Base-by-base conservation (phyloP, 2,329 filamentous ascomycete genomes). In the Aaosphaeria arxii region DNA sequence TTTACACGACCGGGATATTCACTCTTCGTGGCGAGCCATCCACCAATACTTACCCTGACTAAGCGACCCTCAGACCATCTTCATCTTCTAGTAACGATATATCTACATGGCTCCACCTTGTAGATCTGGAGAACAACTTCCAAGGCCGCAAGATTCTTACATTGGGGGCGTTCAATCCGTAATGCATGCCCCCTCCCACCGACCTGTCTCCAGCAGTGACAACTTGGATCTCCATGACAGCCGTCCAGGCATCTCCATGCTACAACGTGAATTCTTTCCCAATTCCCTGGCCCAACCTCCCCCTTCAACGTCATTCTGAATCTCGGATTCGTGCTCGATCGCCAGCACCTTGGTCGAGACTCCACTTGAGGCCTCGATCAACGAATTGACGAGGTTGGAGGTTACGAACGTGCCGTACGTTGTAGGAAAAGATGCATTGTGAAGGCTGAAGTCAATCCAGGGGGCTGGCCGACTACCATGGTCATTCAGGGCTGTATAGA, bases 301-400 rank as follows among this genome's bases (percentile, higher is more conserved):
- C 44, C 38, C 46, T 47, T 53, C 51, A 50, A 67, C 63, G 63
- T 67, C 64, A 68, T 60, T 31, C 38, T 43, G 47, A 44, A 52
- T 57, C 48, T 56, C 53, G 36, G 45, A 47, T 49, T 42, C 46
- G 46, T 42, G 13, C 40, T 50, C 55, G 61, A 63, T 64, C 41
- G 29, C 43, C 35, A 52, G 28, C 53, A 50, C 57, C 57, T 47
- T 46, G 50, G 48, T 44, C n/a, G 35, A 38, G 28, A 40, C 45
- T 48, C 58, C 53, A 52, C 53, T 38, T 40, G 51, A 56, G 61
- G 54, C 52, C 51, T 28, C 13, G 52, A 66, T 63, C 64, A 57
- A 58, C 61, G 57, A 67, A 63, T 62, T 43, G 48, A 32, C 17
- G 17, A 24, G 17, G 17, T 24, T 24, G 17, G 17, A 24, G 17